A percentile compares a stretch with the other conserved stretches of the same genome.
Conservation (phyloP, 176 grass and related monocot species). For the Typha latifolia region DNA sequence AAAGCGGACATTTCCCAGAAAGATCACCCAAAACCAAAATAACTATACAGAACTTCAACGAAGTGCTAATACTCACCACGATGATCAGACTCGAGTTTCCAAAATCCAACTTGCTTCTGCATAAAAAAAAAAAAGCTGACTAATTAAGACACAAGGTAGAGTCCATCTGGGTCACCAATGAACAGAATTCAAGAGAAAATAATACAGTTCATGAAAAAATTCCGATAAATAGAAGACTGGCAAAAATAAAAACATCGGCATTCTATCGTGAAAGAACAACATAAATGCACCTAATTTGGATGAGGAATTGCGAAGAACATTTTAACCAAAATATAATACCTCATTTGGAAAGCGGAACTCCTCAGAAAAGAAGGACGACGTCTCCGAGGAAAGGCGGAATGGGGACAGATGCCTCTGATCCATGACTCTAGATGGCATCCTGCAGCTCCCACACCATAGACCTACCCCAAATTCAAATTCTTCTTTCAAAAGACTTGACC, state of each 20-base stretch:
- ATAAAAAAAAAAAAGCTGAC: slow-evolving; percentile 19
- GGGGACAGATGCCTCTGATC: slow-evolving; percentile 50
- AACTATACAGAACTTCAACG: background rate
- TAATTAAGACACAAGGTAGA: background rate
- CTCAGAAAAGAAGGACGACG: slow-evolving; percentile 63
- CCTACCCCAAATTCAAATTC: slow-evolving; percentile 4
- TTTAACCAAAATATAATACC: slow-evolving; percentile 24
- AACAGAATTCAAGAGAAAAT: slow-evolving; percentile 26
- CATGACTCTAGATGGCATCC: slow-evolving; percentile 67
- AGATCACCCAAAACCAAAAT: slow-evolving; percentile 11
- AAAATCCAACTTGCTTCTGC: slow-evolving; percentile 81
- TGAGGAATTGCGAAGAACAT: background rate
- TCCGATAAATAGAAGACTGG: background rate
- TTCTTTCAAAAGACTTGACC: background rate
- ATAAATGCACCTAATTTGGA: background rate
- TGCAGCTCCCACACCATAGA: slow-evolving; percentile 32
- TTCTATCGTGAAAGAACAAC: slow-evolving; percentile 10
- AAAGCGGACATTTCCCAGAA: slow-evolving; percentile 4
- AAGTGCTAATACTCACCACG: slow-evolving; percentile 38
- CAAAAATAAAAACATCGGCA: background rate
- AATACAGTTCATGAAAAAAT: background rate
- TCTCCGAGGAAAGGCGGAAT: slow-evolving; percentile 25
- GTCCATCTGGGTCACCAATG: background rate
- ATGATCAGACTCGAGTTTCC: slow-evolving; percentile 59
- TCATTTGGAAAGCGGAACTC: slow-evolving; percentile 56